These are phyloP conservation scores for Verticillium nubilum DNA, from an alignment of 2,329 filamentous ascomycete species.

Conservation along the genomic window DNA sequence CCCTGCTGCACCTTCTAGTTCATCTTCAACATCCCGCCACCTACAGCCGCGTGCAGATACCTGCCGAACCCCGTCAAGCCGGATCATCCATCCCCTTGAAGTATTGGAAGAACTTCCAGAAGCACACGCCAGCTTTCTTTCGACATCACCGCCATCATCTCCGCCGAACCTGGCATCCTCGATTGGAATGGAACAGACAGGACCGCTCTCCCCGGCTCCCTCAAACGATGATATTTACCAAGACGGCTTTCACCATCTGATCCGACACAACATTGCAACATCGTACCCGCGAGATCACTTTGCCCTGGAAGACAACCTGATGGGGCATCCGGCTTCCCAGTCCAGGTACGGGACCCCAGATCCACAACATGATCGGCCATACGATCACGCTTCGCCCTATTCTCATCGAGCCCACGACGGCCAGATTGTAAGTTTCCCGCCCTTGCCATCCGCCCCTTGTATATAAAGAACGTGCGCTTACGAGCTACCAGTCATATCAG, in stretches of 20 bases:
- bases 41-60: neutral
- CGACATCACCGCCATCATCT: too few species aligned
- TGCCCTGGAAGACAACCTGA: conserved; percentile 21
- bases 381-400: conserved; percentile 23
- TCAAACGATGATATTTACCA: conserved; percentile 30
- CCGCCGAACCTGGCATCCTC: neutral
- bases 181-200: conserved; percentile 28
- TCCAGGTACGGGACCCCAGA: conserved; percentile 32
- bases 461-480: neutral
- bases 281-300: conserved; percentile 19
- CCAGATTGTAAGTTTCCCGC: conserved; percentile 7
- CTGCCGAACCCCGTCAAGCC: neutral
- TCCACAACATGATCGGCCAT: conserved; percentile 20
- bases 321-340: conserved; percentile 24
- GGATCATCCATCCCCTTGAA: neutral
- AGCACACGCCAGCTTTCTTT: neutral
- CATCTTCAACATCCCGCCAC: neutral
- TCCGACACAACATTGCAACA: conserved; percentile 34
- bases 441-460: too few species aligned
- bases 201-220: conserved; percentile 40
- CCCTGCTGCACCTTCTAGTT: neutral
- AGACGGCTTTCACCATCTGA: conserved; percentile 35
- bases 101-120: neutral
- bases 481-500: neutral
- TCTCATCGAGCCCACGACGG: conserved; percentile 14